Conservation (phyloP, 2,329 filamentous ascomycete species). For the Bisporella sp. region DNA sequence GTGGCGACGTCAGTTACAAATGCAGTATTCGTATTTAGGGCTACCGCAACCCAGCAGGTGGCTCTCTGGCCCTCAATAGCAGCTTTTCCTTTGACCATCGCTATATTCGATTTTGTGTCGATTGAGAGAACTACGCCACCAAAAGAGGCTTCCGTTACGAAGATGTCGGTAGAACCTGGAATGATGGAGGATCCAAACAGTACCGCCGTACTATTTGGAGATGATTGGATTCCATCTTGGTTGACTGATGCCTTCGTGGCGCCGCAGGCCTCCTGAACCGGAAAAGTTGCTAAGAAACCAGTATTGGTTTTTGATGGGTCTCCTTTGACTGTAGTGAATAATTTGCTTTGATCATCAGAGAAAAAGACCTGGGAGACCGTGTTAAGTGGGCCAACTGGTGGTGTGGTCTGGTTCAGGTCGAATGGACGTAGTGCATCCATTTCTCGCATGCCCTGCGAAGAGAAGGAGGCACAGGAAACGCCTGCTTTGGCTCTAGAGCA, state of each 20-base stretch:
- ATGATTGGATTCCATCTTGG: conserved; percentile 29
- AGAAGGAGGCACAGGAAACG: conserved; percentile 37
- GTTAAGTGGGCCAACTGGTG: conserved; percentile 49
- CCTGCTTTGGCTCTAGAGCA: conserved; percentile 37
- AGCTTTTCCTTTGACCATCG: conserved; percentile 22
- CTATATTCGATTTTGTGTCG: conserved; percentile 35
- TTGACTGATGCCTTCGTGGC: conserved; percentile 13
- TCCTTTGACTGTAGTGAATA: conserved; percentile 55
- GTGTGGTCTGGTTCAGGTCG: conserved; percentile 42
- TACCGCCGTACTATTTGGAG: conserved; percentile 46
- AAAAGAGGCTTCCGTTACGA: conserved; percentile 52
- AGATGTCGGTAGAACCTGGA: conserved; percentile 33
- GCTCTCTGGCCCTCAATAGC: conserved; percentile 44
- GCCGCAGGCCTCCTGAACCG: conserved; percentile 25
- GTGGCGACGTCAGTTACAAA: conserved; percentile 51
- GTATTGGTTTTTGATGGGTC: conserved; percentile 46
- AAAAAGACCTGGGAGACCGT: conserved; percentile 56
- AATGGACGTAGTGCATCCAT: conserved; percentile 41
- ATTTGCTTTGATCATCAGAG: conserved; percentile 41
- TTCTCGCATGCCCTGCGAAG: conserved; percentile 30
- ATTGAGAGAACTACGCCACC: conserved; percentile 44
- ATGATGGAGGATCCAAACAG: conserved; percentile 47
- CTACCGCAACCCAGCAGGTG: conserved; percentile 53
- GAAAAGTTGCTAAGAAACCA: conserved; percentile 47
- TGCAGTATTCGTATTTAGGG: conserved; percentile 38